Evolutionary conservation across 805 yeast genomes (phyloP), one percentile per base, ranked within the genome.

Genomic region (Candida golubevii): DNA sequence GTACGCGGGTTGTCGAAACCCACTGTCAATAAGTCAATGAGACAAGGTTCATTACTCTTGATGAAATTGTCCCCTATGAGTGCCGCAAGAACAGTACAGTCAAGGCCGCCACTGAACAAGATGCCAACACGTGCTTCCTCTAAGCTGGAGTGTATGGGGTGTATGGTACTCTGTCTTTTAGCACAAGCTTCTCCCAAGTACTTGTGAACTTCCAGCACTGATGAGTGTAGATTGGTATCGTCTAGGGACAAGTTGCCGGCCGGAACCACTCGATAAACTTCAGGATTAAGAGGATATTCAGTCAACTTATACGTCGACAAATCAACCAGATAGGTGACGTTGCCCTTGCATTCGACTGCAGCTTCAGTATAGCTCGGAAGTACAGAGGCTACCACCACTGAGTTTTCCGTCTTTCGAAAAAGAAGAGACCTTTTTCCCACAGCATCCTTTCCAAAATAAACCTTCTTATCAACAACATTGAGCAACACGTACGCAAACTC

Each of bases 31-130:
- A 93, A 69, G 59, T 91, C 97, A 8, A 93, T 51, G 11, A 36
- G 41, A 11, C 50, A 42, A 3, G 27, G 7, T 15, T 74, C 1
- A 49, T 41, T 39, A 2, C 41, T 42, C 26, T 42, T 30, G 2
- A 44, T 49, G 13, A 45, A 50, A 36, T 45, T 50, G 13, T 50
- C 46, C 4, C 51, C 54, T n/a, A 56, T 63, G 4, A 83, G 39
- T 0, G 81, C 78, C 0, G 95, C 89, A 23, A 93, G 57, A 0
- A 91, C 64, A 0, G 97, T 83, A 61, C 99, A 93, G 58, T 93
- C 99, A 4, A 93, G 69, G 0, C 99, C 99, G 1, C 99, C 99
- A 36, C 97, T 88, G 58, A 90, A 93, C 29, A 93, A 63, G 0
- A 93, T 69, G 0, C 85, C 85, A 3, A 48, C 11, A 5, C 30